A percentile compares a stretch with the other conserved stretches of the same genome.
Conservation (phyloP, 139 green algal genomes). For the Gonium pectorale region DNA sequence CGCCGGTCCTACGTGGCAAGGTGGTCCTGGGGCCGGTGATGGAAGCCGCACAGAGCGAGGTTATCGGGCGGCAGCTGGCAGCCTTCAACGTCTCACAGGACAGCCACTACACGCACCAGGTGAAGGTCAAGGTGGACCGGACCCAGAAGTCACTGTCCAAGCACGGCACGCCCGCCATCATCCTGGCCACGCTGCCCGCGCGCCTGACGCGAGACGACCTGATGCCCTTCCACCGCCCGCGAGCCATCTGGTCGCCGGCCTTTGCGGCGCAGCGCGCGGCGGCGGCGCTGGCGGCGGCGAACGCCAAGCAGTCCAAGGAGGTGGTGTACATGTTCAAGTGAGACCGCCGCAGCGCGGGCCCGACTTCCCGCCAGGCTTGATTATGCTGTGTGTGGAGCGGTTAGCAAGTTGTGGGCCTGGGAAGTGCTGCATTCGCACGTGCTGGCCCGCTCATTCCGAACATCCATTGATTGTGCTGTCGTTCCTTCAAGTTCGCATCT, state of each 20-base stretch:
- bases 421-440: no score
- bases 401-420: no score
- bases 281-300: constrained; percentile 6
- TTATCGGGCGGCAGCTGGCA: constrained; percentile 27
- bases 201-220: constrained; percentile 25
- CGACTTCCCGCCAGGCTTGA: no score
- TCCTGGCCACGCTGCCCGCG: constrained; percentile 56
- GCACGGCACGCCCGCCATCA: constrained; percentile 62
- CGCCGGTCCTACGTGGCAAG: constrained; percentile 11
- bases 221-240: constrained; percentile 59
- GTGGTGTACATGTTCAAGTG: constrained; percentile 43
- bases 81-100: constrained; percentile 44
- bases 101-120: constrained; percentile 34
- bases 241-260: constrained; percentile 23
- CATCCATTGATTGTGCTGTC: no score
- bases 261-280: not conserved
- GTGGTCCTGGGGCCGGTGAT: constrained; percentile 14
- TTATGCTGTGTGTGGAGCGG: no score
- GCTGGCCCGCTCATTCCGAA: no score
- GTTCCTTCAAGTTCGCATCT: no score
- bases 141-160: constrained; percentile 37
- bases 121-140: constrained; percentile 34
- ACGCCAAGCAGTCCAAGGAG: not conserved
- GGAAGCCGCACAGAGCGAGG: constrained; percentile 19
- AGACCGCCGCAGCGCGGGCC: no score